Evolutionary conservation across 116 monocot species (phyloP).

Genomic region (Phalaenopsis hybrid): DNA sequence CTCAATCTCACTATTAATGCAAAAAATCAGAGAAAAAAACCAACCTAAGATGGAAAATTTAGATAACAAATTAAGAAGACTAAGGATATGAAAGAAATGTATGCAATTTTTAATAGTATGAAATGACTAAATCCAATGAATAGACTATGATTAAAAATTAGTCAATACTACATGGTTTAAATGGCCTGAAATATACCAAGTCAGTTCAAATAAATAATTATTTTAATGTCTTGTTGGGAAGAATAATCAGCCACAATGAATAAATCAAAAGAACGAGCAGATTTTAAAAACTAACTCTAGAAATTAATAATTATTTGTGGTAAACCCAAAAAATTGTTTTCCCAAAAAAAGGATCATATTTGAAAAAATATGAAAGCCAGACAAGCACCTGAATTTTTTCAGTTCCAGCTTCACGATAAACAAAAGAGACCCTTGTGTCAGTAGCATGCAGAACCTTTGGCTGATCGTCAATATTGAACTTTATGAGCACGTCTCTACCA

Average conservation of each 20-base stretch:
- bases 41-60: neutral
- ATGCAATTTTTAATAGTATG: neutral
- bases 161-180: neutral
- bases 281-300: neutral
- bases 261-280: neutral
- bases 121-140: neutral
- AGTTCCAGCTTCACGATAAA: constrained; percentile 32
- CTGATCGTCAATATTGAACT: constrained; percentile 54
- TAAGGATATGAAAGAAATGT: neutral
- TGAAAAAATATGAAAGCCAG: neutral
- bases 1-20: no score
- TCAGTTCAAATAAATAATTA: neutral
- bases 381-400: constrained; percentile 66
- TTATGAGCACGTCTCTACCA: constrained; percentile 70
- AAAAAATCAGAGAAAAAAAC: neutral
- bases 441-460: constrained; percentile 51
- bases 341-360: neutral
- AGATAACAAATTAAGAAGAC: neutral
- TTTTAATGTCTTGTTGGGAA: neutral
- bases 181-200: neutral
- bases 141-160: neutral
- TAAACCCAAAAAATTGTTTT: neutral
- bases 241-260: neutral
- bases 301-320: neutral
- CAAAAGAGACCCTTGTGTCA: constrained; percentile 63